Percentiles rank a stretch among this genome's conserved stretches.
These are phyloP conservation scores for Euphorbia corollata DNA, from an alignment of 441 rosid genomes.

Conservation along the genomic window DNA sequence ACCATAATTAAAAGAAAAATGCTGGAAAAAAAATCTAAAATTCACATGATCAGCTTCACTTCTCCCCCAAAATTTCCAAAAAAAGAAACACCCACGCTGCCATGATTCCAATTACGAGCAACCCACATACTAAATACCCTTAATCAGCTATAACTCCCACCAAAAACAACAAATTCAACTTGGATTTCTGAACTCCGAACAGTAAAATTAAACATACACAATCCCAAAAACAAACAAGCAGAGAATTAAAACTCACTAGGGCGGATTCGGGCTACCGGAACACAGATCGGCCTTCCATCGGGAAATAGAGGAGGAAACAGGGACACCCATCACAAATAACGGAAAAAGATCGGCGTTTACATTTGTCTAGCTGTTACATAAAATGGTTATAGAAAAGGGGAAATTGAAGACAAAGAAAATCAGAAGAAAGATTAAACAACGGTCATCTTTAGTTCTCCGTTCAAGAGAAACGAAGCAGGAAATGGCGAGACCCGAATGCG, in stretches of 20 bases:
- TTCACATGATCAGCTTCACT: slow-evolving; percentile 52
- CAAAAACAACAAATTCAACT: slow-evolving; percentile 17
- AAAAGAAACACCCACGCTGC: slow-evolving; percentile 49
- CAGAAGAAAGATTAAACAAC: no score
- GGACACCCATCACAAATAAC: no score
- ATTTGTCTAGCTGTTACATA: no score
- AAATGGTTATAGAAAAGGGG: no score
- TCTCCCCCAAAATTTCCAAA: slow-evolving; percentile 60
- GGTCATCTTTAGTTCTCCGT: no score
- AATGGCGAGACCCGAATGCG: no score
- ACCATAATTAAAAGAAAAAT: slow-evolving; percentile 56
- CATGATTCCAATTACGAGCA: slow-evolving; percentile 61
- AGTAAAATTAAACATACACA: background rate
- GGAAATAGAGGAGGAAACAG: no score
- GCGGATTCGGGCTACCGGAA: no score
- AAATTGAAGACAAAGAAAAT: no score
- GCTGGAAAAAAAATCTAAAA: slow-evolving; percentile 48
- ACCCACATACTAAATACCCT: slow-evolving; percentile 45
- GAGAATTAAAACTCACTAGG: background rate
- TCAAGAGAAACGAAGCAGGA: no score
- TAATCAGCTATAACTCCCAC: slow-evolving; percentile 20
- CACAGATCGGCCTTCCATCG: no score
- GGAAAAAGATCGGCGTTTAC: no score
- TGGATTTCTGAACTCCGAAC: slow-evolving; percentile 13
- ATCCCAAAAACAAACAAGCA: background rate